phyloP scores from a whole-genome alignment of 805 yeast genomes.

The Starmerella riodocensis region DNA sequence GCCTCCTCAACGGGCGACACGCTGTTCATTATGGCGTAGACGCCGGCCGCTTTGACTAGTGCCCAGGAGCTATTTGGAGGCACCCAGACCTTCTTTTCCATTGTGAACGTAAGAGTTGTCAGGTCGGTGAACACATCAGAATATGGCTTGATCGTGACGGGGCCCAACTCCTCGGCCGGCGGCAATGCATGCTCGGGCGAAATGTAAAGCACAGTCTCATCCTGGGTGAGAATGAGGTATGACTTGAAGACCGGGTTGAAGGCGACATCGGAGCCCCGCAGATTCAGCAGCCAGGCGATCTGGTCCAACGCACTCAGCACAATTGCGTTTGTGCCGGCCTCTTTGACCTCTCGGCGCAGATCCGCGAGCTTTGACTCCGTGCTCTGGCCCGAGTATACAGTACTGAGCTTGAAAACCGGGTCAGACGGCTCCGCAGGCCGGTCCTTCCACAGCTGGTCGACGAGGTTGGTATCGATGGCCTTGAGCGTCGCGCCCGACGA shows the following conservation, averaged over 20 bases:
- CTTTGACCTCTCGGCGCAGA: constrained; percentile 24
- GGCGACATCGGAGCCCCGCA: constrained; percentile 70
- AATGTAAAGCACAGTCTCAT: constrained; percentile 40
- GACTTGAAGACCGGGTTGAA: constrained; percentile 81
- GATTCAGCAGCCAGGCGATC: constrained; percentile 77
- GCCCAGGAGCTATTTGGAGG: constrained; percentile 60
- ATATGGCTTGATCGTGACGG: constrained; percentile 42
- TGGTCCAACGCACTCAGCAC: constrained; percentile 71
- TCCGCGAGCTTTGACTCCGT: constrained; percentile 44
- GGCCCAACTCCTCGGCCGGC: constrained; percentile 29
- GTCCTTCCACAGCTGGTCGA: constrained; percentile 68
- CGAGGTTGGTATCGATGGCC: constrained; percentile 48
- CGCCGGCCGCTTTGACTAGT: constrained; percentile 38
- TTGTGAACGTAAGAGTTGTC: constrained; percentile 16
- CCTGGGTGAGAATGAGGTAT: constrained; percentile 38
- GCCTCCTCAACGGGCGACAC: constrained; percentile 51
- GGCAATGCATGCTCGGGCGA: constrained; percentile 5
- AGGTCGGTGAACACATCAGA: constrained; percentile 47
- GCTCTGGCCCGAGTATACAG: constrained; percentile 51
- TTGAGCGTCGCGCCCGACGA: constrained; percentile 33
- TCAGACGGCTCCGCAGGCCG: constrained; percentile 45
- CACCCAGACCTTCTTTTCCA: constrained; percentile 33
- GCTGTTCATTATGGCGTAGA: constrained; percentile 30
- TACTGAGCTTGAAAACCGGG: constrained; percentile 39
- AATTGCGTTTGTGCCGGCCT: constrained; percentile 31